Percentiles rank a stretch among this genome's conserved stretches.
Conservation (phyloP, 106 monocot genomes). For the Iris macrosiphon region DNA sequence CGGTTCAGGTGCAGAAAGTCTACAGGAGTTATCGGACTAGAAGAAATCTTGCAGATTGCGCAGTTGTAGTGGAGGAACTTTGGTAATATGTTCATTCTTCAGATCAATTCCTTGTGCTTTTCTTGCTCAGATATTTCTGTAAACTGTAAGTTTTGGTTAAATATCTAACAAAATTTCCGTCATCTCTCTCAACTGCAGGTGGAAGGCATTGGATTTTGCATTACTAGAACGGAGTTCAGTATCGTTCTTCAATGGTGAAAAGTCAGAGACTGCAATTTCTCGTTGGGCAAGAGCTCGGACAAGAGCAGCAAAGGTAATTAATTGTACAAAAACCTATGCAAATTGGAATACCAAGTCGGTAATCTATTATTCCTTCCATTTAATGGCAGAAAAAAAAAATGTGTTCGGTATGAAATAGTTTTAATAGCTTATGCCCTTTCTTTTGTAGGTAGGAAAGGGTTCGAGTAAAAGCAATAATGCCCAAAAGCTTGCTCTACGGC, state of each 20-base stretch:
- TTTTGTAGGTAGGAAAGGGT: constrained; percentile 14
- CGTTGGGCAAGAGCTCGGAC: constrained; percentile 45
- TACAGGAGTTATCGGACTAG: constrained; percentile 70
- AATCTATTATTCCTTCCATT: too few species aligned
- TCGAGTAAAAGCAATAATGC: too few species aligned
- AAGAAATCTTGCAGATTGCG: constrained; percentile 75
- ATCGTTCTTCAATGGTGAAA: constrained; percentile 30
- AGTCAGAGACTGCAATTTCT: constrained; percentile 31
- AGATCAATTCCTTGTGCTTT: too few species aligned
- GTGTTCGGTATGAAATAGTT: too few species aligned
- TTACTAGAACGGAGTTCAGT: constrained; percentile 32
- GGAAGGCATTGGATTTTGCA: constrained; percentile 46
- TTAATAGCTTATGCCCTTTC: background rate
- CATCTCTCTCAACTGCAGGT: constrained; percentile 18
- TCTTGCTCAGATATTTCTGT: background rate
- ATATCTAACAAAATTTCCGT: background rate
- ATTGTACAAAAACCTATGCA: background rate
- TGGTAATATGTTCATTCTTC: constrained; percentile 40
- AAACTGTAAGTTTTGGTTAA: background rate
- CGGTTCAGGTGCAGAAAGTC: constrained; percentile 60
- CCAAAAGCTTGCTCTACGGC: too few species aligned
- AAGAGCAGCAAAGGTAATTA: constrained; percentile 43
- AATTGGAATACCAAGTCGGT: background rate
- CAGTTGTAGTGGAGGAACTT: constrained; percentile 57
- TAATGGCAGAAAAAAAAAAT: too few species aligned